phyloP scores from a whole-genome alignment of 257 asterid genomes.

The Fraxinus quadrangulata region DNA sequence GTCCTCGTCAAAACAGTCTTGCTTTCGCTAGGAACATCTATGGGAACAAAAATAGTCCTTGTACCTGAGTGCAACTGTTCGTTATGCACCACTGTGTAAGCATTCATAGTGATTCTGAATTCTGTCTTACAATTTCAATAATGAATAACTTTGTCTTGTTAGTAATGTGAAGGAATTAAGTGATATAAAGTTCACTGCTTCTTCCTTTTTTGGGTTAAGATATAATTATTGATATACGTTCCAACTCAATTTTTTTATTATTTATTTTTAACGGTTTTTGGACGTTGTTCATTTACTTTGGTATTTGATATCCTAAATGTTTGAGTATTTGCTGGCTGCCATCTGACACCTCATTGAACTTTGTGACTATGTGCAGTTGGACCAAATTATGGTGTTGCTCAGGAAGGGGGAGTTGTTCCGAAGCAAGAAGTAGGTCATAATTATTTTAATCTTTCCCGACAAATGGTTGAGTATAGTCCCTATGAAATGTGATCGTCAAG shows the following conservation, averaged over 20 bases:
- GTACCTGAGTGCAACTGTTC: neutral
- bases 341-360: neutral
- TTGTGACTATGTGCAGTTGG: constrained; percentile 37
- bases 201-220: neutral
- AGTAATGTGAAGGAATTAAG: neutral
- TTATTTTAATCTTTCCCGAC: constrained; percentile 22
- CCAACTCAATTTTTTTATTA: neutral
- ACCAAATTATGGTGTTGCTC: constrained; percentile 33
- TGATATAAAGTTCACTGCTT: neutral
- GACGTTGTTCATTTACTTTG: neutral
- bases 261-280: neutral
- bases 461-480: constrained; percentile 32
- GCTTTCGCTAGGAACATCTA: neutral
- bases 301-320: constrained; percentile 1
- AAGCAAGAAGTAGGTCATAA: constrained; percentile 43
- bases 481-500: constrained; percentile 14
- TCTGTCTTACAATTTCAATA: neutral
- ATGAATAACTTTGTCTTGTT: neutral
- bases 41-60: neutral
- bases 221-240: neutral
- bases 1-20: neutral
- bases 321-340: constrained; percentile 19
- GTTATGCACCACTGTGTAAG: neutral
- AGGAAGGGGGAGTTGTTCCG: constrained; percentile 34
- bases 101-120: neutral